Conservation (phyloP, 1,284 basidiomycete genomes). For the Retiboletus flavoniger region DNA sequence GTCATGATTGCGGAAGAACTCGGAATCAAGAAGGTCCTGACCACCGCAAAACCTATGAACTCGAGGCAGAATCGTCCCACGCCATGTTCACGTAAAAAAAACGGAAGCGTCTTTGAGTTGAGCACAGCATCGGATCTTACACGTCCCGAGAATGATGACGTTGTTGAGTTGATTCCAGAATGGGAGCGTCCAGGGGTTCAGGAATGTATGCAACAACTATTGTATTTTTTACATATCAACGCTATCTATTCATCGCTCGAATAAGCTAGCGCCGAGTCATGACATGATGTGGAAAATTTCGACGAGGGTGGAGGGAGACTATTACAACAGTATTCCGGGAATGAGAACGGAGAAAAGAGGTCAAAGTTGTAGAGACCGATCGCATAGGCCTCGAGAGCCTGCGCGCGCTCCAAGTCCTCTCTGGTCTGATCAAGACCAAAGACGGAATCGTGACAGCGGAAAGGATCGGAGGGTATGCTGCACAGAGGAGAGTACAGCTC, state of each 20-base stretch:
- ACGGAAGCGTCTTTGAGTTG: too few species aligned
- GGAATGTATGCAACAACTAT: neutral
- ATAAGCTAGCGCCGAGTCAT: neutral
- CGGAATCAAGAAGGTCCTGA: slow-evolving; percentile 13
- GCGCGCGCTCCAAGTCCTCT: slow-evolving; percentile 24
- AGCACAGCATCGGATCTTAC: too few species aligned
- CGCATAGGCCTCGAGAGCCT: slow-evolving; percentile 32
- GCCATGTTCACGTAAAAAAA: neutral
- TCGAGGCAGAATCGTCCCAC: neutral
- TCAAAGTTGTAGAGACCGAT: slow-evolving; percentile 31
- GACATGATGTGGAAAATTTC: neutral
- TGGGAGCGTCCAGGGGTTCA: neutral
- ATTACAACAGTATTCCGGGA: slow-evolving; percentile 20
- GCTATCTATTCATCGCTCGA: neutral
- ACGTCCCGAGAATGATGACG: too few species aligned
- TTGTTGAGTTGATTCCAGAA: neutral
- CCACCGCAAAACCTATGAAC: too few species aligned
- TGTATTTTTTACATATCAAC: neutral
- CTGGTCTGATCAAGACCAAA: slow-evolving; percentile 7
- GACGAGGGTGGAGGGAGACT: neutral
- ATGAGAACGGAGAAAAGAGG: slow-evolving; percentile 27
- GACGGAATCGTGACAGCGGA: neutral
- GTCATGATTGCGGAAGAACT: slow-evolving; percentile 24
- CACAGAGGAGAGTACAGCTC: slow-evolving; percentile 3
- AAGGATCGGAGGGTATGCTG: slow-evolving; percentile 1